Percentiles rank a stretch among this genome's conserved stretches.
Conservation (phyloP, 345 rosid species). For the Microcos paniculata region DNA sequence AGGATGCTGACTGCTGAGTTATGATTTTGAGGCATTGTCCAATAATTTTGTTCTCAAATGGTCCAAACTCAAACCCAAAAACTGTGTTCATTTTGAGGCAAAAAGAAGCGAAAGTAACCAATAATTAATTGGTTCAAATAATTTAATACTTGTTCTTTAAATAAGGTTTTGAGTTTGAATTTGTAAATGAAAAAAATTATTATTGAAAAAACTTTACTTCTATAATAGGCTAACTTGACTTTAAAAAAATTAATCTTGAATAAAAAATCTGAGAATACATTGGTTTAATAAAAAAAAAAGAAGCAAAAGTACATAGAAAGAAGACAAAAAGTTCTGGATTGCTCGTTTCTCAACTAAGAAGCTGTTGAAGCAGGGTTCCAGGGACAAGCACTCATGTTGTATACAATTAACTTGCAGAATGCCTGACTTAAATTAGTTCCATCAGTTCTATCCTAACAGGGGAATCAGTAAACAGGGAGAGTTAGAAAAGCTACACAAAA, state of each 20-base stretch:
- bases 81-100: too few species aligned
- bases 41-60: background rate
- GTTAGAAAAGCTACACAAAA: slow-evolving; percentile 60
- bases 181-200: too few species aligned
- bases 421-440: background rate
- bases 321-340: background rate
- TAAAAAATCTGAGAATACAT: too few species aligned
- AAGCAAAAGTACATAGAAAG: background rate
- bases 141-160: too few species aligned
- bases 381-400: slow-evolving; percentile 4
- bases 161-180: too few species aligned
- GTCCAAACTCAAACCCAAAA: background rate
- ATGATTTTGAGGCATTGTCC: background rate
- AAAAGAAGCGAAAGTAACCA: too few species aligned
- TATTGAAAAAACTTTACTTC: too few species aligned
- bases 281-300: background rate
- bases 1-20: background rate
- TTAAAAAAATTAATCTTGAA: too few species aligned
- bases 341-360: too few species aligned
- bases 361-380: too few species aligned
- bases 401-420: slow-evolving; percentile 22
- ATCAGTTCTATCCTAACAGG: background rate
- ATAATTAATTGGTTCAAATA: too few species aligned
- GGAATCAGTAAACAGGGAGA: background rate
- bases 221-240: too few species aligned